These are phyloP conservation scores for Phytophthora pinifolia DNA, from an alignment of 352 stramenopile species.

Conservation along the genomic window DNA sequence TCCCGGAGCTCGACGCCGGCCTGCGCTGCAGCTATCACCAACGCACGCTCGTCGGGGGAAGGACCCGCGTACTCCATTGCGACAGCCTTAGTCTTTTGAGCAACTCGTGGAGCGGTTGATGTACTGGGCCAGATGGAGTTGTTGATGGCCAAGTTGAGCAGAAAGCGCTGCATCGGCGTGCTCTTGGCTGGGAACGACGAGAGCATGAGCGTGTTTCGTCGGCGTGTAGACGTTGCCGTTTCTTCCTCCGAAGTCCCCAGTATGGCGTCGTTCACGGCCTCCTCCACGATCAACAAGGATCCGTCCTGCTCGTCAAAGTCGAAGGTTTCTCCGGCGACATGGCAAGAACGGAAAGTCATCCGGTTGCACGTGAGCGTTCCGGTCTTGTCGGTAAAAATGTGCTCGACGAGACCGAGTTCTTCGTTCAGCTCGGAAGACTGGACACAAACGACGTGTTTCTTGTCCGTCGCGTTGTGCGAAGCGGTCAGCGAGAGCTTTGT, in stretches of 20 bases:
- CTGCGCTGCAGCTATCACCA: slow-evolving; percentile 55
- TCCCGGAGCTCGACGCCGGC: slow-evolving; percentile 42
- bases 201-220: slow-evolving; percentile 8
- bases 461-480: slow-evolving; percentile 8
- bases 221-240: slow-evolving; percentile 5
- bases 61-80: slow-evolving; percentile 69
- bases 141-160: slow-evolving; percentile 62
- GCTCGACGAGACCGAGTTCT: slow-evolving; percentile 93
- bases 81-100: background rate
- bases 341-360: slow-evolving; percentile 94
- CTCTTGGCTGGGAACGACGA: slow-evolving; percentile 16
- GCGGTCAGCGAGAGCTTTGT: slow-evolving; percentile 11
- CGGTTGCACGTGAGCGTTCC: slow-evolving; percentile 92
- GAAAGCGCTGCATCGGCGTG: slow-evolving; percentile 36
- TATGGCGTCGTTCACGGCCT: slow-evolving; percentile 10
- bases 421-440: slow-evolving; percentile 89
- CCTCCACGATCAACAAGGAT: slow-evolving; percentile 28
- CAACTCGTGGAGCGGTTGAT: background rate
- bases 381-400: slow-evolving; percentile 97
- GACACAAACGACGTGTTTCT: slow-evolving; percentile 60
- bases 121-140: slow-evolving; percentile 50
- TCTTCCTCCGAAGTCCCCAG: slow-evolving; percentile 8
- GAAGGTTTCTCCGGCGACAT: slow-evolving; percentile 80
- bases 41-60: slow-evolving; percentile 74
- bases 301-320: slow-evolving; percentile 36